Evolutionary conservation across 1,139 yeast species (phyloP).

Genomic region (Taphrina flavorubra): DNA sequence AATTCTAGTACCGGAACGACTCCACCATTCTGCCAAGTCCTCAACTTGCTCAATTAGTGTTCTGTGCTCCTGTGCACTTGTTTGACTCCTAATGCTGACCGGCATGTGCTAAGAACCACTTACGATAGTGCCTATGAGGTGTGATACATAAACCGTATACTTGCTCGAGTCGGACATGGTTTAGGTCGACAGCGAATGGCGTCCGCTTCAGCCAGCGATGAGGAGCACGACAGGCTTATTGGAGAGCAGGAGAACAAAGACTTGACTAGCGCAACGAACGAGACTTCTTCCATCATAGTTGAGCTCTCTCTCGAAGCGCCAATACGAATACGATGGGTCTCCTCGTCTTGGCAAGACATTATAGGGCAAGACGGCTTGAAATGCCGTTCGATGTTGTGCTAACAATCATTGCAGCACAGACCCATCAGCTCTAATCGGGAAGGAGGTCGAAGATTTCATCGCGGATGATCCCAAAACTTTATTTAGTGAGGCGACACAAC

Average conservation of each 20-base stretch:
- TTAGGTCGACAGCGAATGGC: conserved; percentile 10
- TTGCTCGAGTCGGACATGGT: neutral
- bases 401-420: conserved; percentile 47
- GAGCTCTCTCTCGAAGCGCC: conserved; percentile 35
- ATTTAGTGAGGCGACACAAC: conserved; percentile 49
- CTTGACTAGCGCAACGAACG: conserved; percentile 30
- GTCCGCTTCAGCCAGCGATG: conserved; percentile 26
- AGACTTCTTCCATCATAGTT: conserved; percentile 37
- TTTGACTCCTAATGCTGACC: too few relatives aligned
- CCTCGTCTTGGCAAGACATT: conserved; percentile 76
- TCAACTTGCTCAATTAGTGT: too few relatives aligned
- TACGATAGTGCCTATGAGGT: neutral
- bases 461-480: conserved; percentile 59
- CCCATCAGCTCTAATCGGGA: conserved; percentile 60
- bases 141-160: neutral
- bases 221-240: conserved; percentile 19
- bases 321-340: conserved; percentile 61
- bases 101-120: neutral
- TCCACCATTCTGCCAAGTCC: too few relatives aligned
- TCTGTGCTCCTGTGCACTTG: too few relatives aligned
- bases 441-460: conserved; percentile 76
- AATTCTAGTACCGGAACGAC: too few relatives aligned
- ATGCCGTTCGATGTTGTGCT: conserved; percentile 53
- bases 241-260: conserved; percentile 30
- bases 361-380: conserved; percentile 53